Percentiles rank a stretch among this genome's conserved stretches.
Conservation (phyloP, 495 filamentous ascomycete species). For the Penicillium verhagenii region DNA sequence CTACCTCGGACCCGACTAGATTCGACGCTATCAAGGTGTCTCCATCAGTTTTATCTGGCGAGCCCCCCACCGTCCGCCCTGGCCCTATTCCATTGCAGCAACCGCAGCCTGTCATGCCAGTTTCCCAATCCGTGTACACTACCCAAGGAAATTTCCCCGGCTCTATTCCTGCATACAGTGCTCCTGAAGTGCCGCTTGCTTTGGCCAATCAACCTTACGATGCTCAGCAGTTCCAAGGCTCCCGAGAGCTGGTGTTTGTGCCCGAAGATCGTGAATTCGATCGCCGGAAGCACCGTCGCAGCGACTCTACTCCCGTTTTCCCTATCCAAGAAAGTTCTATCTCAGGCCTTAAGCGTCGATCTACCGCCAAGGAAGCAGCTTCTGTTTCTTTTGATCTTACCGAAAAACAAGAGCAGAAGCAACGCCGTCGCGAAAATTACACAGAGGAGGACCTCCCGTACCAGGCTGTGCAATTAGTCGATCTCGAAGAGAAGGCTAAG, state of each 20-base stretch:
- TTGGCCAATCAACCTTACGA: constrained; percentile 30
- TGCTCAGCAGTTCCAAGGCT: constrained; percentile 23
- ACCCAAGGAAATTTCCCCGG: constrained; percentile 33
- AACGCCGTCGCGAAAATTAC: constrained; percentile 31
- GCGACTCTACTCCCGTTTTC: constrained; percentile 38
- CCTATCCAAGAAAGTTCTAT: constrained; percentile 21
- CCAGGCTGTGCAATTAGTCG: constrained; percentile 31
- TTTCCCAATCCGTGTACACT: constrained; percentile 55
- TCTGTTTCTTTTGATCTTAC: constrained; percentile 50
- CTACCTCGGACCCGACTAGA: constrained; percentile 59
- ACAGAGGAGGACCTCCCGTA: constrained; percentile 28
- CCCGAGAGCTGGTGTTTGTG: constrained; percentile 16
- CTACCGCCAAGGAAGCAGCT: constrained; percentile 42
- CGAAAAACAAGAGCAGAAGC: constrained; percentile 39
- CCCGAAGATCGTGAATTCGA: constrained; percentile 7
- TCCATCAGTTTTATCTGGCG: constrained; percentile 45
- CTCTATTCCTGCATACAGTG: constrained; percentile 34
- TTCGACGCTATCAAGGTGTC: constrained; percentile 53
- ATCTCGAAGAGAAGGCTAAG: constrained; percentile 25
- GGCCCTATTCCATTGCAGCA: constrained; percentile 56
- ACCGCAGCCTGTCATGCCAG: constrained; percentile 55
- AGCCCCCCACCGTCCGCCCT: constrained; percentile 46
- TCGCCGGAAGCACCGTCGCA: constrained; percentile 21
- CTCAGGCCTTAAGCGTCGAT: constrained; percentile 36
- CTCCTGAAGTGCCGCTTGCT: constrained; percentile 31